Evolutionary conservation across 129 eudicot species (phyloP).

Genomic region (Arctium lappa): DNA sequence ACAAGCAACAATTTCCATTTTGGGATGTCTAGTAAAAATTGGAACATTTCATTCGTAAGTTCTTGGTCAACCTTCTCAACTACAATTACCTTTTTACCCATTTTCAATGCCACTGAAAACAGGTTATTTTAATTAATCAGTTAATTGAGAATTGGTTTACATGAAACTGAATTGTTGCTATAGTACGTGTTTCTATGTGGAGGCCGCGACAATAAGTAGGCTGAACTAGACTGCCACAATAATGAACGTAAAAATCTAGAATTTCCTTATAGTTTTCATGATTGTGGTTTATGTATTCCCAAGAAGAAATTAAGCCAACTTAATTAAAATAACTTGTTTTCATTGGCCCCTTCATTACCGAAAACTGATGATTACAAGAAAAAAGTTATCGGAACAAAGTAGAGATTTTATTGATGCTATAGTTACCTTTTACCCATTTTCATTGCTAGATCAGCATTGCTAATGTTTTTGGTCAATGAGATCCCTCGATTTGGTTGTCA

Average conservation of each 20-base stretch:
- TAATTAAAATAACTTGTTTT: neutral
- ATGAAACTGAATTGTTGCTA: neutral
- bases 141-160: slow-evolving; percentile 11
- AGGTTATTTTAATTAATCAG: neutral
- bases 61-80: neutral
- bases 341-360: neutral
- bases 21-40: neutral
- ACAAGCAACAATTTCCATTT: neutral
- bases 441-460: neutral
- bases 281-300: neutral
- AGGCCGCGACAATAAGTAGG: neutral
- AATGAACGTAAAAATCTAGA: neutral
- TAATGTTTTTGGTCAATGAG: neutral
- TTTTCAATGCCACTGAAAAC: neutral
- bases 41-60: neutral
- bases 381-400: neutral
- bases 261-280: neutral
- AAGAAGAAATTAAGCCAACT: neutral
- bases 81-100: neutral
- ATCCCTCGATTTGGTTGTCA: neutral
- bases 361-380: slow-evolving; percentile 6
- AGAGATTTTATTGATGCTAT: neutral
- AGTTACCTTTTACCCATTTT: neutral
- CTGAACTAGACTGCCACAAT: neutral
- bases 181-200: neutral